Evolutionary conservation across 768 basidiomycete species (phyloP), one percentile per base, ranked within the genome.

Genomic region (Rhodotorula toruloides): DNA sequence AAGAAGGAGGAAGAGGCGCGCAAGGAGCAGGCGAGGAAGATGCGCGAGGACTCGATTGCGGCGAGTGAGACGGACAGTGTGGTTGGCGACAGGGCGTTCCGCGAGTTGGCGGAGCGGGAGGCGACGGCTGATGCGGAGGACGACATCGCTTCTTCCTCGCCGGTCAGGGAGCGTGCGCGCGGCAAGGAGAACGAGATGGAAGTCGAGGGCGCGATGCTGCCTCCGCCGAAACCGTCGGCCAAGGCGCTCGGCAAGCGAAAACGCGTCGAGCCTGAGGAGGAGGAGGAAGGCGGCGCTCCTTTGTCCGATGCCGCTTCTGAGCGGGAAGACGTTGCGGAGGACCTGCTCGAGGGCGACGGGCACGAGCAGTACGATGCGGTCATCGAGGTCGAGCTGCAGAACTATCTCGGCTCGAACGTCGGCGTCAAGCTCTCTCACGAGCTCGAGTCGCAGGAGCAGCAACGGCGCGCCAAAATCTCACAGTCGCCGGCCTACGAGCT

Each of bases 331-430:
- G 16, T 32, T 8, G 39, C n/a, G 3, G 63, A 57, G 19, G 61
- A 60, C n/a, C 39, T 47, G 19, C 59, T 53, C 39, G 60, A 68
- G n/a, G 58, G 36, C 4, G 47, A 56, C 78, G 21, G 66, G 1
- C 88, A 90, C 78, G 21, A 71, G 3, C 88, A 90, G 37, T 82
- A 84, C 4, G 82, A 86, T 11, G 84, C 86, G 36, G 83, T 81
- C 3, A 82, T 91, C 29, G 82, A 84, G 0, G 83, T 85, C 63
- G 89, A 91, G 76, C 85, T 93, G 2, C 79, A 84, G 2, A 82
- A 81, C 3, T 86, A 86, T 72, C 80, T 92, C 37, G 79, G 82
- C 61, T 85, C 58, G 77, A 83, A 22, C 83, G 86, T 74, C 85
- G 87, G 21, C 53, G 62, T 40, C 19, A 46, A 40, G 34, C 37